A percentile compares a stretch with the other conserved stretches of the same genome.
These are phyloP conservation scores for Erysimum cheiranthoides DNA, from an alignment of 345 rosid genomes.

Conservation along the genomic window DNA sequence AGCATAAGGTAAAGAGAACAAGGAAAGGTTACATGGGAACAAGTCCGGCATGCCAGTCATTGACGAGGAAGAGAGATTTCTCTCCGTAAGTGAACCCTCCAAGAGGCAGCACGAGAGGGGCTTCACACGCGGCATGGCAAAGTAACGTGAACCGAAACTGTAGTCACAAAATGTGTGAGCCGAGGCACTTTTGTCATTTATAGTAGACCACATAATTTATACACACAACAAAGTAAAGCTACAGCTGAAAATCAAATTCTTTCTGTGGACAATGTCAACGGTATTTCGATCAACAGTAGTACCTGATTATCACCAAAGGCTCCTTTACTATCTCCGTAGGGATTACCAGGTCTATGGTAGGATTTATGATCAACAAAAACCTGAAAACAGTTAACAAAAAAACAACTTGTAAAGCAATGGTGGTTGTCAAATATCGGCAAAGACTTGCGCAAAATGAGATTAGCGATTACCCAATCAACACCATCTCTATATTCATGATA, in stretches of 20 bases:
- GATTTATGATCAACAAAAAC: slow-evolving; percentile 89
- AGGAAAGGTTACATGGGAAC: slow-evolving; percentile 77
- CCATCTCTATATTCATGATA: slow-evolving; percentile 87
- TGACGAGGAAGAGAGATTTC: slow-evolving; percentile 87
- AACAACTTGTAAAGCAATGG: not conserved
- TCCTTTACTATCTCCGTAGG: slow-evolving; percentile 81
- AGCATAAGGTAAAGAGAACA: slow-evolving; percentile 7
- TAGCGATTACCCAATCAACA: slow-evolving; percentile 85
- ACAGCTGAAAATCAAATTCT: not conserved
- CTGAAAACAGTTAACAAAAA: slow-evolving; percentile 46
- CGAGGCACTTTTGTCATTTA: slow-evolving; percentile 36
- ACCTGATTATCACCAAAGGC: slow-evolving; percentile 98
- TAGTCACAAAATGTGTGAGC: slow-evolving; percentile 47
- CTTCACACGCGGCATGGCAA: slow-evolving; percentile 98
- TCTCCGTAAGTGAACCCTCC: slow-evolving; percentile 96
- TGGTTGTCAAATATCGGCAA: not conserved
- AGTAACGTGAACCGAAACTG: slow-evolving; percentile 96
- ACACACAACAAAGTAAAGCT: not conserved
- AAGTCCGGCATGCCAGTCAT: slow-evolving; percentile 98
- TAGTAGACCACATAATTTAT: not conserved
- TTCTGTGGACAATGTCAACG: not conserved
- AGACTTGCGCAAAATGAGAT: slow-evolving; percentile 8
- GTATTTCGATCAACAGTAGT: not conserved
- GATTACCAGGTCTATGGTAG: slow-evolving; percentile 92
- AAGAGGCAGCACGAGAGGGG: slow-evolving; percentile 88